Percentiles rank a stretch among this genome's conserved stretches.
phyloP scores from a whole-genome alignment of 1,139 yeast species.

The Hansenula lynferdii region DNA sequence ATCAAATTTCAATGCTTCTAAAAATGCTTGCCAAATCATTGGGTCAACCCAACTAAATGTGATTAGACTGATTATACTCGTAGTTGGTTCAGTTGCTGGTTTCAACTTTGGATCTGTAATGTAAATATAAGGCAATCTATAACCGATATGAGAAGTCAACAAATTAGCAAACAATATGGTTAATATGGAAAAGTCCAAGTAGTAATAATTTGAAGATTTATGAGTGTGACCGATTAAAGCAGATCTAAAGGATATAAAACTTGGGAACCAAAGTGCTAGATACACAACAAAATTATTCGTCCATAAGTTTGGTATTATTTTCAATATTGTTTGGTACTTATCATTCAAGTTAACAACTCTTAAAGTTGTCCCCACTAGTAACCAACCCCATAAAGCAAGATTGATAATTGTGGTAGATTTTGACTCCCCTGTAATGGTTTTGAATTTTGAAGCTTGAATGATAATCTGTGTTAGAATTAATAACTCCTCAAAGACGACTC shows the following conservation, averaged over 20 bases:
- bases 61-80: conserved; percentile 56
- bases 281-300: conserved; percentile 46
- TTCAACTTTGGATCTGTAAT: conserved; percentile 37
- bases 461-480: conserved; percentile 42
- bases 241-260: conserved; percentile 61
- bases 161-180: conserved; percentile 42
- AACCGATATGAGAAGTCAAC: conserved; percentile 65
- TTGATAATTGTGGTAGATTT: conserved; percentile 34
- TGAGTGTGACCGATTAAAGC: conserved; percentile 46
- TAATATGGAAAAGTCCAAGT: conserved; percentile 41
- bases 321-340: conserved; percentile 22
- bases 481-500: conserved; percentile 46
- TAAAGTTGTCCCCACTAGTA: conserved; percentile 43
- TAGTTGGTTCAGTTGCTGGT: conserved; percentile 74
- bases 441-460: no score
- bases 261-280: conserved; percentile 44
- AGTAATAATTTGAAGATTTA: conserved; percentile 35
- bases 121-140: conserved; percentile 49
- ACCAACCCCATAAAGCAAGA: conserved; percentile 52
- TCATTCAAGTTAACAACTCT: conserved; percentile 48
- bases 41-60: conserved; percentile 76
- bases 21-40: conserved; percentile 65
- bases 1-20: conserved; percentile 43
- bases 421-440: no score
- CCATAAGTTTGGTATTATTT: conserved; percentile 64